Percentiles rank a stretch among this genome's conserved stretches.
phyloP scores from a whole-genome alignment of 106 monocot genomes.

The Xerophyta viscosa region DNA sequence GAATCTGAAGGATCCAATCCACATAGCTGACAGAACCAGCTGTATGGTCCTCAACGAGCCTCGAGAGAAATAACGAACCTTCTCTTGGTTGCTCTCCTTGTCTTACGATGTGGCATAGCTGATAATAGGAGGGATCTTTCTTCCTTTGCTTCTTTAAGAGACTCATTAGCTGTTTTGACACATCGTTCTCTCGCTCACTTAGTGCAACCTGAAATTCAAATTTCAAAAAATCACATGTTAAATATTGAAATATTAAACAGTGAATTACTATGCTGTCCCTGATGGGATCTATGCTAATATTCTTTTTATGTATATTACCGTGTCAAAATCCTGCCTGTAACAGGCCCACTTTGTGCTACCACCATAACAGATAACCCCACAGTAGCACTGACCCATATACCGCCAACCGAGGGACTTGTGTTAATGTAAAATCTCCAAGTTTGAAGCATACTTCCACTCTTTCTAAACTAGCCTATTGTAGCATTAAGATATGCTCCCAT shows the following conservation, averaged over 20 bases:
- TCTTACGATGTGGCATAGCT: conserved; percentile 29
- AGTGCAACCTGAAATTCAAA: conserved; percentile 24
- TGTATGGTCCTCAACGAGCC: conserved; percentile 32
- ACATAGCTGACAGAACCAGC: conserved; percentile 19
- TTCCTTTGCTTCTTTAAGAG: conserved; percentile 17
- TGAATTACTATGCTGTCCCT: neutral
- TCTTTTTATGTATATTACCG: too few relatives aligned
- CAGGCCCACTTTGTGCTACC: too few relatives aligned
- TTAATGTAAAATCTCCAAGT: too few relatives aligned
- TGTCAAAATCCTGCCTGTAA: too few relatives aligned
- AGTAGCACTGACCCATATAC: too few relatives aligned
- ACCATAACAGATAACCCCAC: too few relatives aligned
- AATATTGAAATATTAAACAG: neutral
- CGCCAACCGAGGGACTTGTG: too few relatives aligned
- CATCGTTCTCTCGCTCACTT: conserved; percentile 10
- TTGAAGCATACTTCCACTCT: too few relatives aligned
- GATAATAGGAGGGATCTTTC: conserved; percentile 14
- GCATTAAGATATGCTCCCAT: too few relatives aligned
- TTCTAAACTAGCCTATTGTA: too few relatives aligned
- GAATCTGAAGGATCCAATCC: conserved; percentile 31
- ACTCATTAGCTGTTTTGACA: conserved; percentile 16
- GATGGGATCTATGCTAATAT: too few relatives aligned
- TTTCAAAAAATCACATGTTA: conserved; percentile 1
- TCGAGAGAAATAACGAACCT: conserved; percentile 18
- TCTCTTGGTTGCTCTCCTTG: conserved; percentile 40